Evolutionary conservation across 176 grass and related monocot genomes (phyloP).

Genomic region (Tillandsia leiboldiana): DNA sequence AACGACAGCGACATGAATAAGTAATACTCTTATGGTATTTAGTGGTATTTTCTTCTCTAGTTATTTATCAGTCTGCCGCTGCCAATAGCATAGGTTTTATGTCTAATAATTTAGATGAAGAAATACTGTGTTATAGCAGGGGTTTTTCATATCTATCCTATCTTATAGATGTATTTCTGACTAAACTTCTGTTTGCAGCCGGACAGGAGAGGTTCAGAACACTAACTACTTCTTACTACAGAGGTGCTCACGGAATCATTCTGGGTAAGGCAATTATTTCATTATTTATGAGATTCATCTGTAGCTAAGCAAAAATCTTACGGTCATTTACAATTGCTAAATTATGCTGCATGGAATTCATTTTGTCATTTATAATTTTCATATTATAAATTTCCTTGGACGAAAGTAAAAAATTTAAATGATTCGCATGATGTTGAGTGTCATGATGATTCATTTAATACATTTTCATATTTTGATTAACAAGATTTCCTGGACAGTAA

Average conservation of each 20-base stretch:
- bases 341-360: not conserved
- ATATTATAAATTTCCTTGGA: not conserved
- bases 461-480: no score
- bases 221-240: slow-evolving; percentile 1
- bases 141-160: no score
- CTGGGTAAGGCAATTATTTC: slow-evolving; percentile 2
- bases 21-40: no score
- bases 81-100: no score
- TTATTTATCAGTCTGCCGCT: no score
- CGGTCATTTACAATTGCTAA: not conserved
- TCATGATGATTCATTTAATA: no score
- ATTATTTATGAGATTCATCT: not conserved
- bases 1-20: no score
- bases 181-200: not conserved
- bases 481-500: no score
- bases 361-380: no score
- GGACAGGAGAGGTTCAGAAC: slow-evolving; percentile 9
- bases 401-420: not conserved
- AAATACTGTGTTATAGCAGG: no score
- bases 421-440: not conserved
- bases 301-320: not conserved
- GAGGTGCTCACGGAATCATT: slow-evolving; percentile 13
- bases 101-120: no score
- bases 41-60: no score
- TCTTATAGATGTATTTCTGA: not conserved